Base-by-base conservation (phyloP, 306 rosid species). In the Citrullus colocynthis region DNA sequence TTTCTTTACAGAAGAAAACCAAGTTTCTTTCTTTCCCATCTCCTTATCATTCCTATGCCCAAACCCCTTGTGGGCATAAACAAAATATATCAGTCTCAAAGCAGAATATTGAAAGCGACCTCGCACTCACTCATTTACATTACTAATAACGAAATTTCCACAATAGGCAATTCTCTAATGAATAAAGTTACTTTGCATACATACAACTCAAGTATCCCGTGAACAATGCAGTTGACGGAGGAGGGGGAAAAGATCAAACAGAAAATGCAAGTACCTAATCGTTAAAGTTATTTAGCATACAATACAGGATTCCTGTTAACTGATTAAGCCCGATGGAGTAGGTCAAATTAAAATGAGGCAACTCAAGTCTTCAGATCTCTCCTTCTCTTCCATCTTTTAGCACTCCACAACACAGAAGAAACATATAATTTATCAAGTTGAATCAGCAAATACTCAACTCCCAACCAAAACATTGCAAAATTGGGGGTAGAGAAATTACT, bases 1-100 rank as follows among this genome's bases (percentile, higher is more conserved):
- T 85, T 96, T 96, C 91, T 87, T 96, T 85, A 96, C 97, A 44
- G 76, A 70, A 79, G 99, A 92, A 88, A 96, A 92, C 97, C 98
- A 96, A 83, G 82, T 90, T 86, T 96, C 97, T 81, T 96, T 96
- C 87, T 86, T 87, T 77, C 93, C 98, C 99, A 96, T 96, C 88
- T 80, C 81, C 90, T 90, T 91, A 80, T 84, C 91, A 87, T 92
- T 87, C 89, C 93, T 87, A 80, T 73, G 79, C 82, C 59, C n/a
- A 79, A 85, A 36, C 87, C 94, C 86, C 80, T 76, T 2, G 64
- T 49, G 30, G 30, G 1, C 44, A 78, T 13, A 63, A 32, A 10
- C 1, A 9, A 17, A 57, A 60, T 36, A 44, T 49, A 49, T 72
- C 39, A 72, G 42, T 72, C 10, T 49, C 60, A 67, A 67, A 65